Conservation (phyloP, 176 grass and related monocot species). For the Triticum dicoccoides region DNA sequence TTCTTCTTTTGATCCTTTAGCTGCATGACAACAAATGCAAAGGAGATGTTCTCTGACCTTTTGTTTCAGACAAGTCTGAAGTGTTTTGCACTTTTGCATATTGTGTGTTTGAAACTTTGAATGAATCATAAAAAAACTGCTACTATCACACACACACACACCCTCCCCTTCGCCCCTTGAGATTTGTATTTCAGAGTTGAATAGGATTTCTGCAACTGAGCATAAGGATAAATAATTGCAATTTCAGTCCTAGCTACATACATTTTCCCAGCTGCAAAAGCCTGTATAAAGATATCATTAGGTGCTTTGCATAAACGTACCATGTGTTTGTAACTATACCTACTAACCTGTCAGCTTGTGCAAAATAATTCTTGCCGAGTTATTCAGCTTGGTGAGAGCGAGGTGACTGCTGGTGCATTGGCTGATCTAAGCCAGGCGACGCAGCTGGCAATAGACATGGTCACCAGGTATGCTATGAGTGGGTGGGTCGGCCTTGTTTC, state of each 20-base stretch:
- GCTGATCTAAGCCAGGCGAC: too few species aligned
- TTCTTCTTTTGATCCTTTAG: not conserved
- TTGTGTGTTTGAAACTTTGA: not conserved
- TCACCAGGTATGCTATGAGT: too few species aligned
- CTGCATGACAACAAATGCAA: not conserved
- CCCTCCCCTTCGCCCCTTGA: too few species aligned
- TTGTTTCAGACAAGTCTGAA: not conserved
- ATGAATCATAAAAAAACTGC: not conserved
- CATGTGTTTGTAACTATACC: not conserved
- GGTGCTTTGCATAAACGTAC: not conserved
- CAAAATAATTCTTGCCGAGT: not conserved
- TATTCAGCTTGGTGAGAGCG: not conserved
- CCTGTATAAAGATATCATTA: not conserved
- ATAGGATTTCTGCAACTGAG: not conserved
- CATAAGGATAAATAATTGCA: not conserved
- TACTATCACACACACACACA: not conserved
- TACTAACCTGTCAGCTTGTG: not conserved
- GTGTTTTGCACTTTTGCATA: not conserved
- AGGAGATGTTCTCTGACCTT: not conserved
- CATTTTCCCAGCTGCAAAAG: not conserved
- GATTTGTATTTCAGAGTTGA: not conserved
- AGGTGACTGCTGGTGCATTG: too few species aligned
- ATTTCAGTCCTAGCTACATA: constrained; percentile 10
- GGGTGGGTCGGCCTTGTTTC: too few species aligned
- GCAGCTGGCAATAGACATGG: too few species aligned